These are phyloP conservation scores for Magnolia changhungtana DNA, from an alignment of 164 flowering plant genomes.

Conservation along the genomic window DNA sequence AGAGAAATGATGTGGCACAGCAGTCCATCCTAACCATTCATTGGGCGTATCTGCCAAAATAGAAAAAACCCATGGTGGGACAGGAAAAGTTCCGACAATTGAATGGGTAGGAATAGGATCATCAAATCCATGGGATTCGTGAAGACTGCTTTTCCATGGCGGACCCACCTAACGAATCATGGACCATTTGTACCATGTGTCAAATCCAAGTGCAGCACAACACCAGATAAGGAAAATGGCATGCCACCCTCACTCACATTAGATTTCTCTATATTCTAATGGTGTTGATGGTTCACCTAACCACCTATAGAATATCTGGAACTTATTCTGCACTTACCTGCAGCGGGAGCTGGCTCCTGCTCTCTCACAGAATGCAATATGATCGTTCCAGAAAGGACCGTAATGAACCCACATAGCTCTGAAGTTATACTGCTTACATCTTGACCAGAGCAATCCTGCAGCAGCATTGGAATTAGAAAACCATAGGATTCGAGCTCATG, in stretches of 20 bases:
- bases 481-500: background rate
- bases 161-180: background rate
- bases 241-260: background rate
- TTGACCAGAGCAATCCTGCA: constrained; percentile 88
- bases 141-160: background rate
- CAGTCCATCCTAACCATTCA: background rate
- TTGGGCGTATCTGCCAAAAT: too few species aligned
- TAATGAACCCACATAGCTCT: constrained; percentile 86
- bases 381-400: constrained; percentile 79
- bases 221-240: background rate
- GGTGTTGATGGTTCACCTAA: background rate
- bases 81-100: too few species aligned
- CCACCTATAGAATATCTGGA: too few species aligned
- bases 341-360: constrained; percentile 44
- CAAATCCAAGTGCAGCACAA: background rate
- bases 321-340: constrained; percentile 37
- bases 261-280: background rate
- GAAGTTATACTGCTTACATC: constrained; percentile 72
- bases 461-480: background rate
- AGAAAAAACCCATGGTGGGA: too few species aligned
- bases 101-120: too few species aligned
- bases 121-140: too few species aligned
- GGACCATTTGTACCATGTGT: background rate
- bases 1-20: background rate
- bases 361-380: constrained; percentile 77